phyloP scores from a whole-genome alignment of 805 yeast species.

The Metschnikowia koreensis region DNA sequence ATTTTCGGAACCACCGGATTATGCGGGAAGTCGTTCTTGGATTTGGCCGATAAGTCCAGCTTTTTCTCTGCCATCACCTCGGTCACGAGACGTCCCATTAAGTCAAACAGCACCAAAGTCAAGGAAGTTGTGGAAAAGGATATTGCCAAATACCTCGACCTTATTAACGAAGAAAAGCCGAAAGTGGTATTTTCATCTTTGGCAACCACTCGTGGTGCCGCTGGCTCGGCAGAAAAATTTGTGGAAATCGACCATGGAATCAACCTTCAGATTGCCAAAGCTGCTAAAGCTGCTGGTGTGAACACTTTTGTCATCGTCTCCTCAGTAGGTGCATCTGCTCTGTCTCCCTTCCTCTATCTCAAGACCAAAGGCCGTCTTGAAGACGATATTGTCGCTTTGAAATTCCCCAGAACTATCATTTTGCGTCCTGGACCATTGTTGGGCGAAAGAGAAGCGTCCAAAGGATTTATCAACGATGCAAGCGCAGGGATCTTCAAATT shows the following conservation, averaged over 20 bases:
- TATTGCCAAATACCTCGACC: constrained; percentile 48
- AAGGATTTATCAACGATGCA: constrained; percentile 23
- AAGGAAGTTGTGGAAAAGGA: constrained; percentile 45
- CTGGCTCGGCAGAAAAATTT: constrained; percentile 73
- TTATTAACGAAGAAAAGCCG: constrained; percentile 14
- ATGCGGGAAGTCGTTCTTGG: constrained; percentile 61
- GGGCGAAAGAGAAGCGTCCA: constrained; percentile 52
- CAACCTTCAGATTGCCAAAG: constrained; percentile 65
- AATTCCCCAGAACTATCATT: constrained; percentile 70
- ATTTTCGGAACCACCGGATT: constrained; percentile 76
- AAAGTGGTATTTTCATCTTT: constrained; percentile 14
- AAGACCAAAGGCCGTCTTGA: constrained; percentile 77
- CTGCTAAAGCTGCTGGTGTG: constrained; percentile 69
- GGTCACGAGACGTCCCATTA: constrained; percentile 49
- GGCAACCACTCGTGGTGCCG: constrained; percentile 20
- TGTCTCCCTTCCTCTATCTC: constrained; percentile 59
- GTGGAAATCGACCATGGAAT: constrained; percentile 71
- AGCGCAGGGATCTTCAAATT: constrained; percentile 30
- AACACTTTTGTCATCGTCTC: constrained; percentile 68
- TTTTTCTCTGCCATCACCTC: constrained; percentile 44
- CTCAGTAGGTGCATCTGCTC: constrained; percentile 57
- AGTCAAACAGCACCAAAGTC: constrained; percentile 30
- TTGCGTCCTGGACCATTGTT: constrained; percentile 73
- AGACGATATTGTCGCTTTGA: constrained; percentile 57
- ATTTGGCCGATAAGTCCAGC: constrained; percentile 37